These are phyloP conservation scores for Fusarium devonianum DNA, from an alignment of 2,329 filamentous ascomycete genomes.

Conservation along the genomic window DNA sequence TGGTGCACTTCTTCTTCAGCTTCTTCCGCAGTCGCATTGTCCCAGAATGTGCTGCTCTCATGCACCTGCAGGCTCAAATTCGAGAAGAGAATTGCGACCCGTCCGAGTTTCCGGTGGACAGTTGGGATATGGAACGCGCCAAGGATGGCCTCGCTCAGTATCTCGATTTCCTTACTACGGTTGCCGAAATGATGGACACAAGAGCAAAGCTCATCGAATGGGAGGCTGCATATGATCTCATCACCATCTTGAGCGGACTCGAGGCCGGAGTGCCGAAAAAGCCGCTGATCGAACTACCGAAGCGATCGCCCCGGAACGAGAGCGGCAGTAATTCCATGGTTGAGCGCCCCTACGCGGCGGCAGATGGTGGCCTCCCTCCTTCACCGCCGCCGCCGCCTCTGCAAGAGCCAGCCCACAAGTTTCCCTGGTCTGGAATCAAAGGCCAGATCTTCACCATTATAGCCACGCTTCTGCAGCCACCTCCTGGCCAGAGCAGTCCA, in stretches of 20 bases:
- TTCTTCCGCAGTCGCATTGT: slow-evolving; percentile 93
- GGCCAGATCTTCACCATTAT: slow-evolving; percentile 91
- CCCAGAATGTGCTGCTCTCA: slow-evolving; percentile 91
- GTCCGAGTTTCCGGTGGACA: slow-evolving; percentile 89
- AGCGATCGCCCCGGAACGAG: slow-evolving; percentile 38
- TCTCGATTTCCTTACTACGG: slow-evolving; percentile 88
- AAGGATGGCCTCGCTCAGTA: slow-evolving; percentile 96
- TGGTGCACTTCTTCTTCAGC: slow-evolving; percentile 88
- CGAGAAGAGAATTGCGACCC: slow-evolving; percentile 77
- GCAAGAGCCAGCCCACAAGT: slow-evolving; percentile 70
- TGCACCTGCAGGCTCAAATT: slow-evolving; percentile 92
- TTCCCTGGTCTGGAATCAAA: slow-evolving; percentile 79
- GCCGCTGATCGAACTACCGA: slow-evolving; percentile 61
- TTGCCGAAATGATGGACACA: slow-evolving; percentile 85
- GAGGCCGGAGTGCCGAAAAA: slow-evolving; percentile 89
- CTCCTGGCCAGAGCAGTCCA: slow-evolving; percentile 64
- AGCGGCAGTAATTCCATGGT: slow-evolving; percentile 52
- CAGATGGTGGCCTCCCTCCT: slow-evolving; percentile 40
- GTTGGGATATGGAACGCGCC: slow-evolving; percentile 97
- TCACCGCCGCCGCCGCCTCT: slow-evolving; percentile 55
- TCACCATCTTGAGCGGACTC: slow-evolving; percentile 84
- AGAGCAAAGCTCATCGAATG: slow-evolving; percentile 87
- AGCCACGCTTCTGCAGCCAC: slow-evolving; percentile 87
- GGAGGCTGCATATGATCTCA: slow-evolving; percentile 88
- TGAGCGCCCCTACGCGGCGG: slow-evolving; percentile 68